Conservation (phyloP, 2,329 filamentous ascomycete genomes). For the Xylaria sp. region DNA sequence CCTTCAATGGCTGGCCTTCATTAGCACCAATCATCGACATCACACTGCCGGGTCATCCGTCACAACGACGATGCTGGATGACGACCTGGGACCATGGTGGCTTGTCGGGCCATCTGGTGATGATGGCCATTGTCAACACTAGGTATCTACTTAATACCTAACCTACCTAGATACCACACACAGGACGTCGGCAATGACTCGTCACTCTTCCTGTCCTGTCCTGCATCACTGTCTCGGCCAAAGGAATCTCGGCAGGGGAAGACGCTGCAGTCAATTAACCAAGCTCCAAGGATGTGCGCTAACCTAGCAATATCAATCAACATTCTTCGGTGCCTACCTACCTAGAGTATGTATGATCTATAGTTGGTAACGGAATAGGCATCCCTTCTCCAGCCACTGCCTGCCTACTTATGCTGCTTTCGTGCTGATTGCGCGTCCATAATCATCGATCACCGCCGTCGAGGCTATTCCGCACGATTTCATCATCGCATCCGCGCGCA, state of each 20-base stretch:
- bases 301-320: neutral
- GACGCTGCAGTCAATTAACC: neutral
- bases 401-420: neutral
- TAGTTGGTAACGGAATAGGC: too few species aligned
- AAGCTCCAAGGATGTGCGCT: neutral
- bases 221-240: constrained; percentile 34
- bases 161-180: constrained; percentile 1
- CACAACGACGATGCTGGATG: constrained; percentile 12
- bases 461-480: constrained; percentile 4
- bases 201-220: constrained; percentile 27
- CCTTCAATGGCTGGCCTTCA: constrained; percentile 1
- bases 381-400: too few species aligned
- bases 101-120: constrained; percentile 31
- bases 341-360: too few species aligned
- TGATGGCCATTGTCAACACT: neutral
- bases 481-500: constrained; percentile 6
- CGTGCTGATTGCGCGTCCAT: constrained; percentile 29
- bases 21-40: constrained; percentile 27
- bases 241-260: constrained; percentile 23
- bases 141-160: neutral
- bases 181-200: constrained; percentile 33
- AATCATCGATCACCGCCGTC: constrained; percentile 1
- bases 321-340: too few species aligned
- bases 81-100: constrained; percentile 28
- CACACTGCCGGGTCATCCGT: constrained; percentile 34